phyloP scores from a whole-genome alignment of 2,329 filamentous ascomycete genomes.

The Calonectria leucothoes region DNA sequence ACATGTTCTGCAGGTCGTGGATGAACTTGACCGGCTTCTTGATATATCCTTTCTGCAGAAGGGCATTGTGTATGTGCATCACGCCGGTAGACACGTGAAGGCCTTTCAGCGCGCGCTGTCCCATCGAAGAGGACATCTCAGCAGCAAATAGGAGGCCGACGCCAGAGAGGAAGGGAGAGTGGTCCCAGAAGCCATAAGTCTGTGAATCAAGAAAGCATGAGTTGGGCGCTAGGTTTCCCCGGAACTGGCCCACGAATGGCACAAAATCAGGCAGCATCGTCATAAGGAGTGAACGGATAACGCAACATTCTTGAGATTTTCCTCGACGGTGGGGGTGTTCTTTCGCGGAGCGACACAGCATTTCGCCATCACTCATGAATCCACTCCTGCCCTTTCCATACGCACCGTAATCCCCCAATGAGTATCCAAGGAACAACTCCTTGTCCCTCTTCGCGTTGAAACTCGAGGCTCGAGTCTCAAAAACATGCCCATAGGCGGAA shows the following conservation, averaged over 20 bases:
- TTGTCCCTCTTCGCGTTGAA: background rate
- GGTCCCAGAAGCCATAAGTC: background rate
- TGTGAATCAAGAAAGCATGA: background rate
- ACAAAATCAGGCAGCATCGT: background rate
- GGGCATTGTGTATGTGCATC: background rate
- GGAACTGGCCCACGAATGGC: background rate
- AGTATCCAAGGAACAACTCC: background rate
- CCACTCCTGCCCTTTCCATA: background rate
- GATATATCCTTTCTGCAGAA: background rate
- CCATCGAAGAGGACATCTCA: background rate
- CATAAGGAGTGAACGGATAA: background rate
- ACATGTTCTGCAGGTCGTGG: background rate
- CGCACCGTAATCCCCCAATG: background rate
- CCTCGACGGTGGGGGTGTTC: too few species aligned
- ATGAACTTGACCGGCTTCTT: background rate
- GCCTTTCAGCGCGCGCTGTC: background rate
- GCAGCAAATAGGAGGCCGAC: background rate
- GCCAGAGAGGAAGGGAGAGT: background rate
- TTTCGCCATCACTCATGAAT: too few species aligned
- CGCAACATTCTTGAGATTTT: background rate
- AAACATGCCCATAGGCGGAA: background rate
- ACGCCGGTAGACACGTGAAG: background rate
- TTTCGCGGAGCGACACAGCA: too few species aligned
- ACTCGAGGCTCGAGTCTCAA: background rate
- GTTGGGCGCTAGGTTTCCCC: background rate